Conservation (phyloP, 2,329 filamentous ascomycete species). For the Trichoderma koningii region DNA sequence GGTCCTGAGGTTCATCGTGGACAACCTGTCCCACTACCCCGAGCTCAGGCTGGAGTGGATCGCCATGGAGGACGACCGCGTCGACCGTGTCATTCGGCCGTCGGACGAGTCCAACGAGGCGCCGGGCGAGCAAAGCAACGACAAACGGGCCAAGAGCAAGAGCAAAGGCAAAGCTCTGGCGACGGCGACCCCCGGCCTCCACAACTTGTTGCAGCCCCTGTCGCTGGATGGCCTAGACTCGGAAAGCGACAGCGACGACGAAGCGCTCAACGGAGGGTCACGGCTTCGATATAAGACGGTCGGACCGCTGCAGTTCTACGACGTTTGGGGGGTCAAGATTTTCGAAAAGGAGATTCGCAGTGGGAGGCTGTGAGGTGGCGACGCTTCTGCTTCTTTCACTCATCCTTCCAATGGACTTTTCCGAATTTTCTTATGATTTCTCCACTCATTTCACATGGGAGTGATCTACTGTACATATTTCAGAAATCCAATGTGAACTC, state of each 20-base stretch:
- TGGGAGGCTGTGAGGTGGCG: conserved; percentile 35
- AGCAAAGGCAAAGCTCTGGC: conserved; percentile 37
- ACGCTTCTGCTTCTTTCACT: background rate
- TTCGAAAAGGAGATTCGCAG: conserved; percentile 59
- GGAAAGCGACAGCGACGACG: conserved; percentile 42
- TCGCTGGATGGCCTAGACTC: conserved; percentile 37
- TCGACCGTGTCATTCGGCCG: conserved; percentile 52
- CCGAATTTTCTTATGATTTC: background rate
- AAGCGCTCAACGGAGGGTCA: conserved; percentile 37
- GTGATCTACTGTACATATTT: background rate
- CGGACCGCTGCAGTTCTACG: conserved; percentile 44
- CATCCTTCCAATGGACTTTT: too few species aligned
- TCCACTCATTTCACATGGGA: background rate
- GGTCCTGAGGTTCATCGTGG: conserved; percentile 59
- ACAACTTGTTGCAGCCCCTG: conserved; percentile 36
- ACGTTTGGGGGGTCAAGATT: conserved; percentile 54
- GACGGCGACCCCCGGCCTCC: background rate
- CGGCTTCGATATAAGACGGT: conserved; percentile 42
- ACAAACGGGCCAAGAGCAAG: conserved; percentile 41
- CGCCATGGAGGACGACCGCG: conserved; percentile 54
- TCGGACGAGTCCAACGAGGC: conserved; percentile 34
- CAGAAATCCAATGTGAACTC: background rate
- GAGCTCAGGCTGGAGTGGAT: conserved; percentile 61
- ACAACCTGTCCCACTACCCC: conserved; percentile 58
- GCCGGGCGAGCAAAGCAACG: conserved; percentile 36